Evolutionary conservation across 192 early-diverging fungal genomes (phyloP), one percentile per base, ranked within the genome.

Genomic region (Pilaira anomala): DNA sequence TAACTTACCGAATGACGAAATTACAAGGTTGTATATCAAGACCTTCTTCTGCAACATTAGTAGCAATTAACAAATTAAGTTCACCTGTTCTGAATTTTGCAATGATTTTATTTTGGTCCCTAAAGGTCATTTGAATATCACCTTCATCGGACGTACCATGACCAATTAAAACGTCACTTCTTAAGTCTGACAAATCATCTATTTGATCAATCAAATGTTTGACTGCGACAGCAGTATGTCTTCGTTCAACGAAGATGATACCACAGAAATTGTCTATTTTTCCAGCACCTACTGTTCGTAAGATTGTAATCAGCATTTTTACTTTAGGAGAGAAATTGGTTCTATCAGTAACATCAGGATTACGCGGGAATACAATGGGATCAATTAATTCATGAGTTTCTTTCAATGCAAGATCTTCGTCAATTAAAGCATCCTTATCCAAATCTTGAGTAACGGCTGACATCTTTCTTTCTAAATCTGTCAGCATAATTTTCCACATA

Each of bases 41-140:
- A 19, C 96, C 96, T 71, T 98, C 96, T 67, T 96, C 96, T 11
- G 92, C 96, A 11, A 98, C 94, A 77, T 88, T 87, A 1, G 96
- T 98, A 6, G 96, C 88, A 56, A 96, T 83, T 2, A 98, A 65
- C 25, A 96, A 63, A 63, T 96, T 96, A 25, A 88, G 67, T 3
- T 73, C 68, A 44, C 87, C 86, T 5, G 66, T 63, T 19, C 83
- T 74, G 67, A 98, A 98, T 21, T 84, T 69, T 0, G 58, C 69
- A 21, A 96, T 83, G 3, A 83, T 83, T 18, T 66, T 72, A 30
- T 79, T 77, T 71, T 93, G 91, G 21, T 80, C 63, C 18, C 62
- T 75, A 25, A 63, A 78, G 8, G 65, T 62, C 84, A 84, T 84
- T 52, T 78, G 66, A 16, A 83, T 56, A 39, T 78, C 62, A 5